These are phyloP conservation scores for Leccinum imitatum DNA, from an alignment of 768 basidiomycete species.

Conservation along the genomic window DNA sequence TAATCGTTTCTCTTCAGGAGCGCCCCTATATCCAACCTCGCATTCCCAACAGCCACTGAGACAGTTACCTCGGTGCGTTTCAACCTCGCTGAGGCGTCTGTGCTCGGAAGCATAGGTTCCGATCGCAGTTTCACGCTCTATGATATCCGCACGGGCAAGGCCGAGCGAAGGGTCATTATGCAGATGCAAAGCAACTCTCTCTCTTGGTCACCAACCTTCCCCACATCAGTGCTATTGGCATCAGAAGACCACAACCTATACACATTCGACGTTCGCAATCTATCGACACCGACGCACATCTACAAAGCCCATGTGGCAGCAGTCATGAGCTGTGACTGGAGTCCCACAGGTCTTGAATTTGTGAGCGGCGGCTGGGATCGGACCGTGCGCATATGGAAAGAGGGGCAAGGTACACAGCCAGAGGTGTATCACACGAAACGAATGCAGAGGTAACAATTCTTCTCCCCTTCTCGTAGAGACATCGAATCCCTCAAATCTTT, in stretches of 20 bases:
- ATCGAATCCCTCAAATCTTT: neutral
- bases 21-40: conserved; percentile 81
- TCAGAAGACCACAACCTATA: conserved; percentile 99
- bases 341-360: conserved; percentile 92
- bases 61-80: conserved; percentile 87
- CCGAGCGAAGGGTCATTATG: conserved; percentile 89
- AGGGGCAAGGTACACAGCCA: conserved; percentile 73
- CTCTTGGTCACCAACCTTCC: conserved; percentile 95
- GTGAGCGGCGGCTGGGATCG: conserved; percentile 97
- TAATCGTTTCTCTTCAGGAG: conserved; percentile 48
- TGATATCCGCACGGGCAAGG: conserved; percentile 95
- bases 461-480: neutral
- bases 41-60: conserved; percentile 85
- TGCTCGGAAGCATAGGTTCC: conserved; percentile 92
- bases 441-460: conserved; percentile 84
- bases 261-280: conserved; percentile 91
- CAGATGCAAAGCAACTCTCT: conserved; percentile 91
- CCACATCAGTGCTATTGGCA: conserved; percentile 88
- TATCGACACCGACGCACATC: conserved; percentile 81
- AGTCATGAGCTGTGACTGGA: conserved; percentile 97
- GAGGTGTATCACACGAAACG: conserved; percentile 98
- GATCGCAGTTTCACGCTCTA: conserved; percentile 96
- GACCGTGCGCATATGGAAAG: conserved; percentile 90
- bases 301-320: conserved; percentile 98
- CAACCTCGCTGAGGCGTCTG: conserved; percentile 91